A percentile compares a stretch with the other conserved stretches of the same genome.
phyloP scores from a whole-genome alignment of 2,329 filamentous ascomycete species.

The Cadophora luteo-olivacea region DNA sequence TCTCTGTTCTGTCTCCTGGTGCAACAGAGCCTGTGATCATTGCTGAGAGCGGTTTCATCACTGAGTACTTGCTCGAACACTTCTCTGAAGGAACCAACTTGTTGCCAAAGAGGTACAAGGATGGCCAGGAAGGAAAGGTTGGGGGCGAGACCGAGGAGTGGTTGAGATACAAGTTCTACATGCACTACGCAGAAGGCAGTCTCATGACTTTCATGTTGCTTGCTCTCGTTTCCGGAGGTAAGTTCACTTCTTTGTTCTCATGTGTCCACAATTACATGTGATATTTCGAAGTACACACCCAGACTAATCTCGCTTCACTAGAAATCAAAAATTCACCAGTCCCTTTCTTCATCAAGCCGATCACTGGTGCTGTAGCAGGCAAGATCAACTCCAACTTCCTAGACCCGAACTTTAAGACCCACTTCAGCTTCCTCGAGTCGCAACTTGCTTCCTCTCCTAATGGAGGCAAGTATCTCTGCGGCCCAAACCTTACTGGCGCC shows the following conservation, averaged over 20 bases:
- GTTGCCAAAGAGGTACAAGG: conserved; percentile 60
- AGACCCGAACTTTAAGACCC: conserved; percentile 52
- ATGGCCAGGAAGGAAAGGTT: conserved; percentile 62
- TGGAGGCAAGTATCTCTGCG: conserved; percentile 57
- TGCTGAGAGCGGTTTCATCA: conserved; percentile 82
- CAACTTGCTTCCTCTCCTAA: conserved; percentile 54
- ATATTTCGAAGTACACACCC: conserved; percentile 1
- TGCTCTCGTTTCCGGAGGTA: conserved; percentile 63
- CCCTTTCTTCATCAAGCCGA: conserved; percentile 73
- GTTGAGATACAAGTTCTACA: conserved; percentile 68
- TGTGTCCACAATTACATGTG: neutral
- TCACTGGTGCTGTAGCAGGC: conserved; percentile 60
- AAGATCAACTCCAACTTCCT: conserved; percentile 54
- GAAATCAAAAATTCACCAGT: conserved; percentile 61
- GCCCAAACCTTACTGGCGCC: conserved; percentile 54
- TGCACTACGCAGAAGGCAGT: conserved; percentile 87
- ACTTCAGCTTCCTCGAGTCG: conserved; percentile 57
- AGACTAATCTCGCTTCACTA: conserved; percentile 49
- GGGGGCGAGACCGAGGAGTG: conserved; percentile 67
- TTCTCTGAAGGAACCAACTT: conserved; percentile 54
- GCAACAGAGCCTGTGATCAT: conserved; percentile 63
- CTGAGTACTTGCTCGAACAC: conserved; percentile 81
- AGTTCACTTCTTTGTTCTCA: conserved; percentile 36
- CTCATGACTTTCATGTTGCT: conserved; percentile 77
- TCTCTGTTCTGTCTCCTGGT: conserved; percentile 63